Conservation (phyloP, 805 yeast genomes). For the Schizosaccharomyces octosporus region DNA sequence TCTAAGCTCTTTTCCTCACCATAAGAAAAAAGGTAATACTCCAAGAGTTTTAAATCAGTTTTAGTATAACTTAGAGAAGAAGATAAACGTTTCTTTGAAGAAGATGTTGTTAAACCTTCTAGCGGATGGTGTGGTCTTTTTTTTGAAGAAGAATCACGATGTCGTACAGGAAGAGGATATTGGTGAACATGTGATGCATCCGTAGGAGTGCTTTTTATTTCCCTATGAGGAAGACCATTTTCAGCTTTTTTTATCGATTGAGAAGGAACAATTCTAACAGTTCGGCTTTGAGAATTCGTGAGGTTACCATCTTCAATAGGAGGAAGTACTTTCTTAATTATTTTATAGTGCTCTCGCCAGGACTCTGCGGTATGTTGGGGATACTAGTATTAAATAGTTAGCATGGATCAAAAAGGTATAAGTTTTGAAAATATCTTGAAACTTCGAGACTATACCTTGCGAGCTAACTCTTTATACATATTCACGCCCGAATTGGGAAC, state of each 20-base stretch:
- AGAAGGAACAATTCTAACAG: not conserved
- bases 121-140: no score
- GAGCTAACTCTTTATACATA: not conserved
- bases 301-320: not conserved
- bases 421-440: not conserved
- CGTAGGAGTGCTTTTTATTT: no score
- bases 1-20: not conserved
- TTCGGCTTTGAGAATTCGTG: not conserved
- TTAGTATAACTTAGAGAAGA: no score
- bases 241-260: not conserved
- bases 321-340: not conserved
- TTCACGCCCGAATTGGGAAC: not conserved
- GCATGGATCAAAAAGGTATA: not conserved
- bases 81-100: no score
- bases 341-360: conserved; percentile 1
- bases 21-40: not conserved
- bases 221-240: no score
- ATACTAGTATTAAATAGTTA: not conserved
- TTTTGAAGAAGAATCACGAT: no score
- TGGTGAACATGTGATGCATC: no score
- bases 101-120: no score
- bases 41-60: not conserved
- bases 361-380: not conserved
- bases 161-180: no score
- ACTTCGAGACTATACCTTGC: not conserved